Percentiles rank a stretch among this genome's conserved stretches.
Conservation (phyloP, 2,329 filamentous ascomycete genomes). For the Grosmannia huntii region DNA sequence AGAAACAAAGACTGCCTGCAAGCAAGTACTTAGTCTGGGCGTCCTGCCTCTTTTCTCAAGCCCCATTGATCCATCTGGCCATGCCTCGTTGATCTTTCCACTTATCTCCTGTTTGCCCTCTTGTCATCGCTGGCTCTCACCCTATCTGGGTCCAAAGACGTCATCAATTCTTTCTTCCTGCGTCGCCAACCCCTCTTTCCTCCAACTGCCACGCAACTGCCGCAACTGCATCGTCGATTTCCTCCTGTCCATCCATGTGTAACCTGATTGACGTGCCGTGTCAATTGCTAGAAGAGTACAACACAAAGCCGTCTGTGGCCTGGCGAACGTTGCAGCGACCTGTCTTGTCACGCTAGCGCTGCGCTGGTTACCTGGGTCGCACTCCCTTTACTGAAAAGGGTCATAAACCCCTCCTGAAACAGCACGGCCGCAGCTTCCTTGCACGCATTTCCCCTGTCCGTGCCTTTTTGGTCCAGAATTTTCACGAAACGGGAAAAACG, state of each 20-base stretch:
- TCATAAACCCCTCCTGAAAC: neutral
- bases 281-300: neutral
- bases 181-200: neutral
- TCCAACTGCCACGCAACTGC: neutral
- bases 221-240: neutral
- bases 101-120: neutral
- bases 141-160: neutral
- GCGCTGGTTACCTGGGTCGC: neutral
- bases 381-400: neutral
- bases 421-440: neutral
- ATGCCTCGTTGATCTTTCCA: neutral
- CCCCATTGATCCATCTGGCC: neutral
- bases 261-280: neutral
- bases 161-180: neutral
- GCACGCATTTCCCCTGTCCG: neutral
- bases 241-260: neutral
- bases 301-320: neutral
- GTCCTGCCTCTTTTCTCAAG: neutral
- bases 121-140: neutral
- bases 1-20: neutral
- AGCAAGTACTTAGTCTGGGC: neutral
- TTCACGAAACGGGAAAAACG: neutral
- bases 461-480: neutral
- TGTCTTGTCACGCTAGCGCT: neutral
- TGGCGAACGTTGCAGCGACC: neutral